Conservation (phyloP, 805 yeast genomes). For the Blastobotrys parvus region DNA sequence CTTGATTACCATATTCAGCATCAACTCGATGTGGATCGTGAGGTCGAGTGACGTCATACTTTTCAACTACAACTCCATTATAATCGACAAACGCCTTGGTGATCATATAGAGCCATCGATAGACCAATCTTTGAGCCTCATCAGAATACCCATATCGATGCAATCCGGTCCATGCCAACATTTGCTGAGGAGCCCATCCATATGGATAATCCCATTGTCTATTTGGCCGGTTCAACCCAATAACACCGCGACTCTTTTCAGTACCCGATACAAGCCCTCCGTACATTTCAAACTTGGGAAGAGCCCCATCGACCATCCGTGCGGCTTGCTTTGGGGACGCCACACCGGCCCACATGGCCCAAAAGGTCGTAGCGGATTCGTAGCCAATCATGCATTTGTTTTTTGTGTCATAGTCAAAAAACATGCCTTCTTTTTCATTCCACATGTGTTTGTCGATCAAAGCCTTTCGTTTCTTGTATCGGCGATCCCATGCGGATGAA, state of each 20-base stretch:
- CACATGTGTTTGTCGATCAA: constrained; percentile 65
- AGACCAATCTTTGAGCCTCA: constrained; percentile 61
- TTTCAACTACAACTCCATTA: constrained; percentile 92
- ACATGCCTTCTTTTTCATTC: constrained; percentile 73
- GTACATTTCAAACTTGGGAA: constrained; percentile 66
- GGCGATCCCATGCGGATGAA: constrained; percentile 51
- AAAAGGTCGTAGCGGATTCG: constrained; percentile 83
- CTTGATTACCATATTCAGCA: constrained; percentile 97
- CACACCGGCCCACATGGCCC: constrained; percentile 83
- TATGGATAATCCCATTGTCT: constrained; percentile 98
- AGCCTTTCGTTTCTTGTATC: constrained; percentile 46
- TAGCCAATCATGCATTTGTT: constrained; percentile 47
- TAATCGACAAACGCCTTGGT: constrained; percentile 84
- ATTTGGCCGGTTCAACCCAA: constrained; percentile 65
- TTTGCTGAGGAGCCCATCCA: constrained; percentile 99
- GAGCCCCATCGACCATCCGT: constrained; percentile 44
- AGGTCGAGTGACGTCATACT: constrained; percentile 79
- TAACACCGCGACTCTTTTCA: constrained; percentile 58
- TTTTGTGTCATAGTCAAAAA: constrained; percentile 74
- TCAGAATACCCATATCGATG: constrained; percentile 58
- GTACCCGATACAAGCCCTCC: constrained; percentile 92
- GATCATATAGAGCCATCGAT: constrained; percentile 86
- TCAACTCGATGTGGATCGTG: constrained; percentile 84
- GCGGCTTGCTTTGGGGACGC: constrained; percentile 65
- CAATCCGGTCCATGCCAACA: constrained; percentile 86